phyloP scores from a whole-genome alignment of 2,329 filamentous ascomycete species.

The Westerdykella aurantiaca region DNA sequence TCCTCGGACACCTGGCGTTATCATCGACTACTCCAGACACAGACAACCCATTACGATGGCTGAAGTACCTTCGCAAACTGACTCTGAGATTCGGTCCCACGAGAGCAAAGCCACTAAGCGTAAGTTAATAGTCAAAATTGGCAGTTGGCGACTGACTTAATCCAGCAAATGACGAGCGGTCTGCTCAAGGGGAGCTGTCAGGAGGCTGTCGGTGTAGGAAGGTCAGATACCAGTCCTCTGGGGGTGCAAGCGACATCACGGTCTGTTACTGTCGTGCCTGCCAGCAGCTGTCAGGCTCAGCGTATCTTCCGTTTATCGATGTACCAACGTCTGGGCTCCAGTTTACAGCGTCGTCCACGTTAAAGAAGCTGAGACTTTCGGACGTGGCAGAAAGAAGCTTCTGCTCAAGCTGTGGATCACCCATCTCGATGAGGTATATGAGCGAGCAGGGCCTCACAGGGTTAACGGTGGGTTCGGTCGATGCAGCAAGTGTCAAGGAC shows the following conservation, averaged over 20 bases:
- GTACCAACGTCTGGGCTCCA: constrained; percentile 34
- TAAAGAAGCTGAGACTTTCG: constrained; percentile 34
- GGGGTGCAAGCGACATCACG: constrained; percentile 32
- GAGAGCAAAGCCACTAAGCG: too few species aligned
- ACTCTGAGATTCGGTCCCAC: too few species aligned
- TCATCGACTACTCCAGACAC: too few species aligned
- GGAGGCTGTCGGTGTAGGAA: constrained; percentile 43
- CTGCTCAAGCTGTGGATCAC: constrained; percentile 45
- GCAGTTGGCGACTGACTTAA: too few species aligned
- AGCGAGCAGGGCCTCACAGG: constrained; percentile 26
- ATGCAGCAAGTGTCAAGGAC: constrained; percentile 36
- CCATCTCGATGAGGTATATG: constrained; percentile 41
- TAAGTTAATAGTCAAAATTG: too few species aligned
- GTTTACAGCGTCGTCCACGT: constrained; percentile 26
- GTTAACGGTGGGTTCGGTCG: constrained; percentile 38
- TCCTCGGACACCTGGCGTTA: too few species aligned
- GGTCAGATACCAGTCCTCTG: constrained; percentile 39
- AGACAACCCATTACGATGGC: too few species aligned
- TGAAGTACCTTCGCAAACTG: too few species aligned
- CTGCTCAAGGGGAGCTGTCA: constrained; percentile 16
- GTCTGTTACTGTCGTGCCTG: constrained; percentile 48
- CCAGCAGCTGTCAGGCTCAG: constrained; percentile 44
- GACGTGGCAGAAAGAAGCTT: constrained; percentile 41
- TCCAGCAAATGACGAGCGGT: too few species aligned
- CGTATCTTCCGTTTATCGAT: constrained; percentile 41